These are phyloP conservation scores for Daucus carota DNA, from an alignment of 129 eudicot genomes.

Conservation along the genomic window DH1_v3.0 NC_030382.2:52316001-52316500, in stretches of 20 bases:
- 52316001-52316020: not conserved
- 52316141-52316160: conserved; percentile 16
- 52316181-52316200: conserved; percentile 78
- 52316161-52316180: conserved; percentile 40
- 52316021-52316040: conserved; percentile 1
- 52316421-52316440: not conserved
- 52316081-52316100: not conserved
- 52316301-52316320: not conserved
- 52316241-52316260: conserved; percentile 40
- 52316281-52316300: not conserved
- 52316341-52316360: not conserved
- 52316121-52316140: conserved; percentile 31
- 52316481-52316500: not conserved
- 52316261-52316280: conserved; percentile 30
- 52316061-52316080: not conserved
- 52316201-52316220: conserved; percentile 70
- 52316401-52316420: not conserved
- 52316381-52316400: not conserved
- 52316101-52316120: conserved; percentile 22
- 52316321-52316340: not conserved
- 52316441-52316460: not conserved
- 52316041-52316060: too few relatives aligned
- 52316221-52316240: conserved; percentile 86
- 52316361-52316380: not conserved
- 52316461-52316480: not conserved